Evolutionary conservation across 2,329 filamentous ascomycete species (phyloP).

Genomic region (Diaporthe velutina): DNA sequence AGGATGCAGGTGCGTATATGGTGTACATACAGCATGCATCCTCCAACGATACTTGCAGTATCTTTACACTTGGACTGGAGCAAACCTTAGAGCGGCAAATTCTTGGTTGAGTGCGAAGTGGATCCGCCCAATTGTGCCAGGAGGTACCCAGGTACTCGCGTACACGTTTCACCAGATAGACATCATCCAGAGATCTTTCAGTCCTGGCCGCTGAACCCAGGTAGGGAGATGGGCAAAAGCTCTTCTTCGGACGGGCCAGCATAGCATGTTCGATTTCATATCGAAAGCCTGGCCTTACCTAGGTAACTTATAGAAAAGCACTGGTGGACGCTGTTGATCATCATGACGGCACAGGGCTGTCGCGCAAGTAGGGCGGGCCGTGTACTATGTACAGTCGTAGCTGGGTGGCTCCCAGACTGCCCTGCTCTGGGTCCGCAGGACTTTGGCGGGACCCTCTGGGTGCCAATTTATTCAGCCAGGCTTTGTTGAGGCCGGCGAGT

Average conservation of each 20-base stretch:
- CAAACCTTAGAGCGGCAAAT: not conserved
- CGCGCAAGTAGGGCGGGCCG: not conserved
- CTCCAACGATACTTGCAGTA: not conserved
- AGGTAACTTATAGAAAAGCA: not conserved
- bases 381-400: not conserved
- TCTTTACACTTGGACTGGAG: not conserved
- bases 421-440: not conserved
- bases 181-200: not conserved
- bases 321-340: conserved; percentile 7
- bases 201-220: not conserved
- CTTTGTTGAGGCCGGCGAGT: conserved; percentile 27
- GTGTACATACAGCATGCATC: not conserved
- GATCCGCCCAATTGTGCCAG: not conserved
- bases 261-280: not conserved
- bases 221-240: not conserved
- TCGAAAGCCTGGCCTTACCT: not conserved
- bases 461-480: conserved; percentile 5
- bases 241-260: not conserved
- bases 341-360: conserved; percentile 15
- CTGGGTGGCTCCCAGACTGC: not conserved
- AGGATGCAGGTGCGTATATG: not conserved
- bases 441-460: not conserved
- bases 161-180: conserved; percentile 1
- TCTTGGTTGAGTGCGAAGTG: conserved; percentile 2
- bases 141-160: conserved; percentile 7